phyloP scores from a whole-genome alignment of 2,329 filamentous ascomycete genomes.

The Aspergillus pseudoviridinutans region DNA sequence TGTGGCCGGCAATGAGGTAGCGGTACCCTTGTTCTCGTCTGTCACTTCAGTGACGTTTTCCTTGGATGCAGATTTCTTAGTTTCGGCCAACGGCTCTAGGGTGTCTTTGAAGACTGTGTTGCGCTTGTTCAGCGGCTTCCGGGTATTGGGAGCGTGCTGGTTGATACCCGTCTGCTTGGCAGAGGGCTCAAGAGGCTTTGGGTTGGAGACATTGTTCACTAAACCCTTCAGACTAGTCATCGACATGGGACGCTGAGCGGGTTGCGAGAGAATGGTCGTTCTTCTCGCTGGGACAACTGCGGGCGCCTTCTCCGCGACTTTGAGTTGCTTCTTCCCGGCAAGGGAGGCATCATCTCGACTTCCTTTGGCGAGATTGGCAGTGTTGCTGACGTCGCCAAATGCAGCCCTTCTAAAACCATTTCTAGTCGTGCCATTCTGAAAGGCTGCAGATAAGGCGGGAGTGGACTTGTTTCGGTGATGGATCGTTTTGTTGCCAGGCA shows the following conservation, averaged over 20 bases:
- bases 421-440: constrained; percentile 56
- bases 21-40: constrained; percentile 19
- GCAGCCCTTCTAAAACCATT: constrained; percentile 69
- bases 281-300: constrained; percentile 37
- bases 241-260: constrained; percentile 58
- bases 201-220: constrained; percentile 29
- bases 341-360: constrained; percentile 57
- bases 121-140: constrained; percentile 51
- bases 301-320: constrained; percentile 27
- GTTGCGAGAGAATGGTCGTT: constrained; percentile 48
- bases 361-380: constrained; percentile 35
- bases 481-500: constrained; percentile 54
- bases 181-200: constrained; percentile 29
- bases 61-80: constrained; percentile 26
- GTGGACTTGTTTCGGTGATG: constrained; percentile 82
- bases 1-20: constrained; percentile 6
- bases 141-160: constrained; percentile 34
- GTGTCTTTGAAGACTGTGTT: constrained; percentile 54
- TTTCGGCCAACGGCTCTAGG: constrained; percentile 33
- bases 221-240: constrained; percentile 37
- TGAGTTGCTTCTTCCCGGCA: constrained; percentile 43
- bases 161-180: constrained; percentile 31
- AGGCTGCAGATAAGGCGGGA: constrained; percentile 54
- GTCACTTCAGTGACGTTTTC: constrained; percentile 20
- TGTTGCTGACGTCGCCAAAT: constrained; percentile 80